Evolutionary conservation across 1,284 basidiomycete genomes (phyloP), one percentile per base, ranked within the genome.

Genomic region (Mycena sp.): DNA sequence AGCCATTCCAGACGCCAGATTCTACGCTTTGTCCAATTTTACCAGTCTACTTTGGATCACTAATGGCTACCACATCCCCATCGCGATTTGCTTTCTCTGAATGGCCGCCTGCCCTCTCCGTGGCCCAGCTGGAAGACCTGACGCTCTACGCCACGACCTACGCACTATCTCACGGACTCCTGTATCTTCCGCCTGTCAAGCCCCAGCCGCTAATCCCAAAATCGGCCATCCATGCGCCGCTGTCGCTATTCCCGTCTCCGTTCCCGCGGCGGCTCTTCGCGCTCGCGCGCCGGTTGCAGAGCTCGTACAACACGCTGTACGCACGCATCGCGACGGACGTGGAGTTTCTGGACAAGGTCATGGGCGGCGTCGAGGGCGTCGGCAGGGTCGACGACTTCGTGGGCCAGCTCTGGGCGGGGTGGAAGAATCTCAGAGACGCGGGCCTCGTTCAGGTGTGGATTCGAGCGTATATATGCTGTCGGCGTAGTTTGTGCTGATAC

Each of bases 331-430:
- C 97, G 4, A 83, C 90, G 69, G 93, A 98, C 73, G 85, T 85
- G 56, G 81, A 80, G 1, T 99, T 98, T 72, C 75, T 99, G 19
- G 92, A 95, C 73, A 74, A 78, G 4, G 86, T 98, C 30, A 93
- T 99, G 87, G 93, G 93, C 4, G 86, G 87, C 11, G 85, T 87
- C 53, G 77, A 79, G 2, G 91, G 90, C 9, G 93, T 96, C 19
- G 89, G 90, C 17, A 86, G 87, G 65, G 95, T 94, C 0, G 97
- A 99, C 73, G 86, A 88, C 46, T 99, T 99, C 72, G 93, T 95
- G 41, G 89, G 90, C 0, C 83, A 88, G 69, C 78, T 99, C 1
- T 99, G 95, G 93, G 85, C 81, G 26, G 89, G 93, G 1, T 99
- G 95, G 93, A 92, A 90, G 73, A 73, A 76, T 37, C 79, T 96